Evolutionary conservation across 257 asterid species (phyloP), one percentile per base, ranked within the genome.

Genomic region (Ophiorrhiza pumila): DNA sequence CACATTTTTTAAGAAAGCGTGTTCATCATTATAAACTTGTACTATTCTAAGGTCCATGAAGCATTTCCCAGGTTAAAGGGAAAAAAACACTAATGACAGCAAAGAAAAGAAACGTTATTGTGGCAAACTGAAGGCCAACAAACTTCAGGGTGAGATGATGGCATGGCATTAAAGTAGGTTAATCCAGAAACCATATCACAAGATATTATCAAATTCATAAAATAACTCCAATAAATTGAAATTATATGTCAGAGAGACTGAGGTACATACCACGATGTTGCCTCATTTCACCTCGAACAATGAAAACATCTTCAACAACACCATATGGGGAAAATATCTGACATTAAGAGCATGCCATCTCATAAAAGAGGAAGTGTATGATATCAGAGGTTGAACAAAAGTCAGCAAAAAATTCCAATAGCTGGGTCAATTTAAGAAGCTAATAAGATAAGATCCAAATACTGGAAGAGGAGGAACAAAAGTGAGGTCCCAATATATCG

Each of bases 291-390:
- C 90, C 93, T 23, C 78, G 84, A 58, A 91, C 88, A 31, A 94
- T 58, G 79, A 56, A 94, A 69, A 94, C 42, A 62, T 90, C 96
- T 83, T 91, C 96, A 82, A 94, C 70, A 55, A 80, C 68, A 74
- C 98, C 98, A 61, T 80, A 91, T 45, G 90, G 93, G 50, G 95
- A 83, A 80, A 94, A 91, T 81, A 94, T 85, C 97, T 93, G 91
- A 37, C 77, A 73, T 47, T 49, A 82, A 65, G 79, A 81, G 43
- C 73, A 77, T 53, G 77, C 57, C 20, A 62, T 71, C 31, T 27
- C 59, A 69, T 42, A 52, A 56, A 66, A 42, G 71, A 39, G 39
- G 60, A 74, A 43, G 62, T 29, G 42, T 18, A 29, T 37, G 52
- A 31, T 63, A 53, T 11, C 55, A n/a, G 15, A 20, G 12, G 43